These are phyloP conservation scores for Psilocybe sp. DNA, from an alignment of 768 basidiomycete genomes.

Conservation along the genomic window DNA sequence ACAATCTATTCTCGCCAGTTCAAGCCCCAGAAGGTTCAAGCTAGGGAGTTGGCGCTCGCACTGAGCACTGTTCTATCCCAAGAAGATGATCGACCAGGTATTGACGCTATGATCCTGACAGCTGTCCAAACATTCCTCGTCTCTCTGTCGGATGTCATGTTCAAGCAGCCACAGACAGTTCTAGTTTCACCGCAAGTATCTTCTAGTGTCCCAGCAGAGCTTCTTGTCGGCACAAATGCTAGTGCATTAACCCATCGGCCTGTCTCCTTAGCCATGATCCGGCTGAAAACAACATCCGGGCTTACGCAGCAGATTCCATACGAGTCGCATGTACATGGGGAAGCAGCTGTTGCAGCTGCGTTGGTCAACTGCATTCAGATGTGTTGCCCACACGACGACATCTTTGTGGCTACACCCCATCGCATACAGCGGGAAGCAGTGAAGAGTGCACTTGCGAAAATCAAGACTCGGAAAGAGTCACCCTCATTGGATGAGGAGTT, in stretches of 20 bases:
- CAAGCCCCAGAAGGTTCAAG: constrained; percentile 45
- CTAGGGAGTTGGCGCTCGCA: constrained; percentile 32
- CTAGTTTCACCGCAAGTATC: constrained; percentile 24
- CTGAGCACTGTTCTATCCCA: constrained; percentile 26
- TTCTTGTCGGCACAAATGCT: constrained; percentile 8
- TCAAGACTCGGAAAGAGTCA: constrained; percentile 14
- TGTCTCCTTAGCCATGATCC: constrained; percentile 43
- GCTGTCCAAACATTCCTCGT: constrained; percentile 35
- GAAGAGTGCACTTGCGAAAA: constrained; percentile 29
- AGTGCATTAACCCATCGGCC: constrained; percentile 26
- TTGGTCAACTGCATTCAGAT: constrained; percentile 34
- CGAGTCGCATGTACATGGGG: constrained; percentile 44
- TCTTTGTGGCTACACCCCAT: constrained; percentile 53
- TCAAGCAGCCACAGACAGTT: constrained; percentile 31
- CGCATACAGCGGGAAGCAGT: constrained; percentile 52
- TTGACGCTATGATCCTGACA: constrained; percentile 20
- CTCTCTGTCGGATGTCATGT: constrained; percentile 43
- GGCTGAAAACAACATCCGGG: constrained; percentile 30
- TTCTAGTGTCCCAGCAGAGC: constrained; percentile 10
- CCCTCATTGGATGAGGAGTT: constrained; percentile 14
- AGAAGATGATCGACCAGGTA: constrained; percentile 15
- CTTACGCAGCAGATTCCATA: constrained; percentile 35
- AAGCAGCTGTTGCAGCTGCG: constrained; percentile 45
- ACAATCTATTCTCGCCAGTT: constrained; percentile 49
- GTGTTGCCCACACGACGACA: constrained; percentile 39